phyloP scores from a whole-genome alignment of 192 early-diverging fungal species.

The Lobosporangium transversale region DNA sequence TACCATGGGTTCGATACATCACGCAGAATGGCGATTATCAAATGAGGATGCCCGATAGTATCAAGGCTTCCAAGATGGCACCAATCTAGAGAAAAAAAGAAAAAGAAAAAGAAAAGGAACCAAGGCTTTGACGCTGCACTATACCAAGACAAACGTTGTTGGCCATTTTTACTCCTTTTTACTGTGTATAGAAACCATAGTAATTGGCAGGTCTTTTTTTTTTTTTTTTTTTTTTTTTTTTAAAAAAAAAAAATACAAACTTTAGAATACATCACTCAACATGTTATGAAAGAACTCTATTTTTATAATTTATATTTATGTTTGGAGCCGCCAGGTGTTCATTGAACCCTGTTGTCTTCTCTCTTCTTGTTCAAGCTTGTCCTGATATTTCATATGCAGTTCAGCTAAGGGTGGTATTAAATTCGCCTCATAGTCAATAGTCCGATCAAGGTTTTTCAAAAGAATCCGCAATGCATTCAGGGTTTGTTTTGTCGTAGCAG shows the following conservation, averaged over 20 bases:
- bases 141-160: too few relatives aligned
- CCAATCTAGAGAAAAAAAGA: slow-evolving; percentile 62
- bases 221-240: neutral
- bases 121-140: neutral
- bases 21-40: slow-evolving; percentile 96
- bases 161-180: neutral
- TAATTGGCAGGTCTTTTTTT: neutral
- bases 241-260: too few relatives aligned
- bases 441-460: too few relatives aligned
- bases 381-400: too few relatives aligned
- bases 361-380: too few relatives aligned
- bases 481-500: neutral
- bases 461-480: slow-evolving; percentile 20
- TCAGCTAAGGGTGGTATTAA: too few relatives aligned
- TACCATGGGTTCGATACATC: slow-evolving; percentile 92
- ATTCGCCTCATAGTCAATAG: too few relatives aligned
- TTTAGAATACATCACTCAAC: too few relatives aligned
- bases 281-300: too few relatives aligned
- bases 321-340: too few relatives aligned
- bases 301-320: too few relatives aligned
- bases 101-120: neutral
- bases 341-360: too few relatives aligned
- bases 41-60: slow-evolving; percentile 88
- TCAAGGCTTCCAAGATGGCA: slow-evolving; percentile 77
- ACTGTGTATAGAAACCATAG: neutral